Percentiles rank a stretch among this genome's conserved stretches.
Evolutionary conservation across 805 yeast genomes (phyloP).

Genomic region (Saccharomycopsis selenospora): DNA sequence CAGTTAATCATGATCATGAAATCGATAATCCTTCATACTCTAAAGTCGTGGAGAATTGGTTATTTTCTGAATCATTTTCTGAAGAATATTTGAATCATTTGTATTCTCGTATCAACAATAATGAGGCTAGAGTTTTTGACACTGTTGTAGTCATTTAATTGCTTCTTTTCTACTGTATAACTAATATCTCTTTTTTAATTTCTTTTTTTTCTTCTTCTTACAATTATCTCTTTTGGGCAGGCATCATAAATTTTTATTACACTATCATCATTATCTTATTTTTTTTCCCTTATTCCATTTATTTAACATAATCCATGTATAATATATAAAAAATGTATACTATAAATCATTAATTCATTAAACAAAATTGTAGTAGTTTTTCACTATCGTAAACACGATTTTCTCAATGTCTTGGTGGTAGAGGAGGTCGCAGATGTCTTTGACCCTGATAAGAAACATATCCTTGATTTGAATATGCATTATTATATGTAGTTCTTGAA

Average conservation of each 20-base stretch:
- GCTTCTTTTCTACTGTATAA: not conserved
- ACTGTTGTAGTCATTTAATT: not conserved
- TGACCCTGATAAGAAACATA: not conserved
- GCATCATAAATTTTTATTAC: too few species aligned
- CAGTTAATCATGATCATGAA: not conserved
- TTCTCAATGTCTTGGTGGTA: too few species aligned
- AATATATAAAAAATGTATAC: too few species aligned
- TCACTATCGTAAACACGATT: too few species aligned
- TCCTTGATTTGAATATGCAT: not conserved
- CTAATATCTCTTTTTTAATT: not conserved
- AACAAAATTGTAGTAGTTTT: too few species aligned
- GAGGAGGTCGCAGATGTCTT: not conserved
- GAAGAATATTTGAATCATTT: slow-evolving; percentile 13
- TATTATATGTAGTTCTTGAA: not conserved
- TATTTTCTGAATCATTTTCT: slow-evolving; percentile 13
- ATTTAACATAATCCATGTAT: too few species aligned
- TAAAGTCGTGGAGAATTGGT: not conserved
- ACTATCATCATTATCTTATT: too few species aligned
- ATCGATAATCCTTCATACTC: not conserved
- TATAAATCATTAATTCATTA: too few species aligned
- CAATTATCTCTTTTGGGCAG: too few species aligned
- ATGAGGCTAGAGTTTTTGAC: slow-evolving; percentile 8
- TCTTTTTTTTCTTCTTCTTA: not conserved
- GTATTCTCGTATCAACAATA: slow-evolving; percentile 8
- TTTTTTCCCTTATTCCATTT: too few species aligned